A percentile compares a stretch with the other conserved stretches of the same genome.
phyloP scores from a whole-genome alignment of 306 rosid species.

The barrel medic (Medicago truncatula) region DNA sequence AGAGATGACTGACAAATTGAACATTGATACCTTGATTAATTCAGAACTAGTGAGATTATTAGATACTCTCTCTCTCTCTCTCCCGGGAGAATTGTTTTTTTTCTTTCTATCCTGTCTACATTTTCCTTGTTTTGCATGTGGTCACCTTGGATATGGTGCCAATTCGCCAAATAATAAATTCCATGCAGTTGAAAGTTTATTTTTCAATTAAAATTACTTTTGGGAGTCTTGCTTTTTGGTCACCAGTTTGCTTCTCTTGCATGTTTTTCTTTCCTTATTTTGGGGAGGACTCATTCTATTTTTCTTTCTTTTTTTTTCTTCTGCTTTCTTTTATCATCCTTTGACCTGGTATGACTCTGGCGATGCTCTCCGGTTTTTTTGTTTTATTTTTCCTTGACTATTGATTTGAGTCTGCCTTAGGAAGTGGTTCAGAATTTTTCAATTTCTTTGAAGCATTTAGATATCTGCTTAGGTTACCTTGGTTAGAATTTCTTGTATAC shows the following conservation, averaged over 20 bases:
- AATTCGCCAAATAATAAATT: constrained; percentile 23
- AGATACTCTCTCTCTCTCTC: not conserved
- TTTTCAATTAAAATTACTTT: not conserved
- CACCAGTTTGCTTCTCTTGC: not conserved
- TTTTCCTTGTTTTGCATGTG: constrained; percentile 11
- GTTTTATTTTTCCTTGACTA: not conserved
- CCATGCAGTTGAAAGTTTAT: constrained; percentile 10
- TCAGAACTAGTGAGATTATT: constrained; percentile 6
- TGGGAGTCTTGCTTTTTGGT: not conserved
- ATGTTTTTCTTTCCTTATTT: constrained; percentile 19
- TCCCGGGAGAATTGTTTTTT: not conserved
- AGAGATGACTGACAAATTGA: constrained; percentile 18
- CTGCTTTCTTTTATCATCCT: not conserved
- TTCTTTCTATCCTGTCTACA: not conserved
- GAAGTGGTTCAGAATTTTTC: not conserved
- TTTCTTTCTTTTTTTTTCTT: constrained; percentile 2
- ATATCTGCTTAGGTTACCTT: constrained; percentile 5
- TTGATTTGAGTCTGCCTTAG: not conserved
- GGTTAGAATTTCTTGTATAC: not conserved
- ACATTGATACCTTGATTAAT: constrained; percentile 15
- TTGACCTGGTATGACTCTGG: constrained; percentile 10
- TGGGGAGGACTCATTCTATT: not conserved
- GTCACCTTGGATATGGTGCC: constrained; percentile 21
- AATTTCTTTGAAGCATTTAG: not conserved
- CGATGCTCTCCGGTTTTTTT: not conserved